Base-by-base conservation (phyloP, 805 yeast species). In the Schwanniomyces polymorphus region DNA sequence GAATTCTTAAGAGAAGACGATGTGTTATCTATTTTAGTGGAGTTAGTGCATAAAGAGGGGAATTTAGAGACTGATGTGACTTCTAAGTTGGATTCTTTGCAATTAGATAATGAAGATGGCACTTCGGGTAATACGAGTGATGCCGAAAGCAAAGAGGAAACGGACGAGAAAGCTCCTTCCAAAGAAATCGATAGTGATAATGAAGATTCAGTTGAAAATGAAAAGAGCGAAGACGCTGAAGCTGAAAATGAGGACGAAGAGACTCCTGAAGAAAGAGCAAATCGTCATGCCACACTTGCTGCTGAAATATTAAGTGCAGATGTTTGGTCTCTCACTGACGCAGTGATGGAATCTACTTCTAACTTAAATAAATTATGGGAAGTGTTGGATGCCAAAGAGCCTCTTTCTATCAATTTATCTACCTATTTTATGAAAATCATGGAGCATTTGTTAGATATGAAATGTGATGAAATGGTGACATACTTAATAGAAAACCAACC, bases 281-380 rank as follows among this genome's bases (percentile, higher is more conserved):
- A 64, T 5, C 61, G 76, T 10, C 63, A 63, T 47, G 75, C 76
- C 27, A 63, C 76, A 7, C 57, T 72, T 34, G 91, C 97, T 5
- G 89, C 97, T 1, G 98, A 94, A 63, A 85, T 94, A 38, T 73
- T 94, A 41, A 82, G 92, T 35, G 89, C 94, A 4, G 98, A 92
- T 60, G 91, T 91, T 7, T 92, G 97, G 97, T 86, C 95, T 2
- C 74, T 94, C 33, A 87, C 97, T 1, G 96, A 91, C 55, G 84
- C 96, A 1, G 85, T 94, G 46, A 84, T 92, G 85, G 91, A 88
- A 55, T 81, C 84, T 49, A 72, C 80, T 4, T 78, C 74, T 17
- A 74, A 88, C 33, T 68, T 94, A 58, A 80, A 80, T 45, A 81
- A 78, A 58, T 68, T 94, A 41, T 94, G 99, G 99, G 67, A 81